These are phyloP conservation scores for Cyclotella atomus DNA, from an alignment of 108 stramenopile species.

Conservation along the genomic window DNA sequence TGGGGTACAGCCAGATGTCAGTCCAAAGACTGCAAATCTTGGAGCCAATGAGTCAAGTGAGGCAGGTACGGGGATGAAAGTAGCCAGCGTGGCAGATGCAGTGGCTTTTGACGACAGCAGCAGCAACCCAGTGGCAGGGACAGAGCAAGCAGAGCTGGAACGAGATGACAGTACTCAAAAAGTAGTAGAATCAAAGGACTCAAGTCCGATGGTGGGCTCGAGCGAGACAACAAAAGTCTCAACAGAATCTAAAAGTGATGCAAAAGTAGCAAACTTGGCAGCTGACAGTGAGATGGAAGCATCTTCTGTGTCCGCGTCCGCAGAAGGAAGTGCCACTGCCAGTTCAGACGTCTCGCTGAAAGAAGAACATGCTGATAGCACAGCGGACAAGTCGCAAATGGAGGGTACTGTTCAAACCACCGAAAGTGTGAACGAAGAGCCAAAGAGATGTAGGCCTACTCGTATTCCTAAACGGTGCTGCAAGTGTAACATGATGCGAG, in stretches of 20 bases:
- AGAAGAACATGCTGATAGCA: background rate
- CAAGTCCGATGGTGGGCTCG: background rate
- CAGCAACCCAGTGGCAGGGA: background rate
- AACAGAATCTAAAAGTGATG: background rate
- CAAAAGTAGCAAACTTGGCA: background rate
- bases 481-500: conserved; percentile 17
- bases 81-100: background rate
- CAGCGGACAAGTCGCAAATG: no score
- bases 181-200: no score
- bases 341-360: background rate
- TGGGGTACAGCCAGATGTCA: no score
- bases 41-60: no score
- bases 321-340: background rate
- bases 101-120: background rate
- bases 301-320: no score
- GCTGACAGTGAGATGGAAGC: no score
- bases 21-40: no score
- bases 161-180: no score
- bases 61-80: no score
- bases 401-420: no score
- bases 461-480: conserved; percentile 32
- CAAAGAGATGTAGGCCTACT: background rate
- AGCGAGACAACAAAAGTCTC: background rate
- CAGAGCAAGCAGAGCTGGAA: no score
- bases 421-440: no score